phyloP scores from a whole-genome alignment of 139 green algal genomes.

The Gonium pectorale region DNA sequence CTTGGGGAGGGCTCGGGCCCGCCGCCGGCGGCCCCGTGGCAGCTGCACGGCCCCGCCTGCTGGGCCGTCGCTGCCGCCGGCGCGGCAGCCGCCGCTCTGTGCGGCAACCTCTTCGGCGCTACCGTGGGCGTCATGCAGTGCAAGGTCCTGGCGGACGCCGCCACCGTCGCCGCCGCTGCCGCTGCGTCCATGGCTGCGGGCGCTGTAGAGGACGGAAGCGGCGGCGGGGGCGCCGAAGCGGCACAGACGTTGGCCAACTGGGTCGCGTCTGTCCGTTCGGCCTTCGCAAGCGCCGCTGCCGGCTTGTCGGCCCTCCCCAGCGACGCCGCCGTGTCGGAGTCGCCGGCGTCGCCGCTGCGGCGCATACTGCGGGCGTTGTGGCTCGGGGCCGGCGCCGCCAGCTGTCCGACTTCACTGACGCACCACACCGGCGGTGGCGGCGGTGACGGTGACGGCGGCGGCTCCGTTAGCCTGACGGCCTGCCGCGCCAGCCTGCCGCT shows the following conservation, averaged over 20 bases:
- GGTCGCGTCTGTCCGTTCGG: not conserved
- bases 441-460: too few species aligned
- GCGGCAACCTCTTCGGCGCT: not conserved
- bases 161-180: not conserved
- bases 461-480: too few species aligned
- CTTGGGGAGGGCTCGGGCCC: too few species aligned
- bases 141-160: not conserved
- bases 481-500: too few species aligned
- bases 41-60: slow-evolving; percentile 6
- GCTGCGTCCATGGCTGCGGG: not conserved
- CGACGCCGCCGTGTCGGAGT: too few species aligned
- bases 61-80: not conserved
- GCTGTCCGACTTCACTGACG: not conserved
- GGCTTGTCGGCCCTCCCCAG: too few species aligned
- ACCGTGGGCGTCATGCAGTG: not conserved
- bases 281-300: too few species aligned
- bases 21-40: not conserved
- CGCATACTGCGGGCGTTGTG: too few species aligned
- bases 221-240: not conserved
- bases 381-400: too few species aligned
- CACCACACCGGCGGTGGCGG: not conserved
- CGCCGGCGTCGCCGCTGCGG: too few species aligned
- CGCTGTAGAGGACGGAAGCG: too few species aligned
- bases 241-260: not conserved
- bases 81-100: not conserved